Conservation (phyloP, 208 protist species). For the Leishmania amazonensis region DNA sequence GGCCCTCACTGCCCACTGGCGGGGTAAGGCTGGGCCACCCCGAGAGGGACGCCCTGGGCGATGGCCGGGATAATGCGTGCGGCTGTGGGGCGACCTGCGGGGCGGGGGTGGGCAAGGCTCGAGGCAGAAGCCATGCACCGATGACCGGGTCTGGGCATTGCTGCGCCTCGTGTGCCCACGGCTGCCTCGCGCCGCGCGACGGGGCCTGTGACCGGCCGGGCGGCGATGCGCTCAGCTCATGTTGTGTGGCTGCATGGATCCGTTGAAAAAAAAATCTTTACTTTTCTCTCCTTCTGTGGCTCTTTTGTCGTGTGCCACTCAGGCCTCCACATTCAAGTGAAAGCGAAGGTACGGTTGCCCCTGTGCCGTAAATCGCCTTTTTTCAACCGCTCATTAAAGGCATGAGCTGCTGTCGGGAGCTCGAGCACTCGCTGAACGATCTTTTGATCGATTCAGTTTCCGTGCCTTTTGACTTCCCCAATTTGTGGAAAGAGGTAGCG, state of each 20-base stretch:
- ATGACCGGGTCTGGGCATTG: neutral
- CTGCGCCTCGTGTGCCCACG: neutral
- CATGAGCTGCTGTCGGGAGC: conserved; percentile 25
- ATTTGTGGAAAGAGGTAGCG: conserved; percentile 38
- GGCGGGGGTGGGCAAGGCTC: neutral
- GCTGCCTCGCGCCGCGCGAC: neutral
- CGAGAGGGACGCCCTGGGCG: neutral
- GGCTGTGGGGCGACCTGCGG: neutral
- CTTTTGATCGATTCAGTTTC: conserved; percentile 36
- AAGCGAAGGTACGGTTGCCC: neutral
- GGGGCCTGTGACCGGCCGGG: neutral
- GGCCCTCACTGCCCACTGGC: neutral
- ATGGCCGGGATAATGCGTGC: neutral
- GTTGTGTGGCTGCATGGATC: neutral
- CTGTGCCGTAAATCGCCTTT: neutral
- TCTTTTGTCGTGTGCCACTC: neutral
- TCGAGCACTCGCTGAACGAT: conserved; percentile 27
- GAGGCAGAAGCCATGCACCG: neutral
- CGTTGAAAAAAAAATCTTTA: neutral
- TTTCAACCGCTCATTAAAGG: neutral
- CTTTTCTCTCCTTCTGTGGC: neutral
- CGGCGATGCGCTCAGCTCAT: neutral
- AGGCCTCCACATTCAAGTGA: too few species aligned
- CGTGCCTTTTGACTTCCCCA: conserved; percentile 32
- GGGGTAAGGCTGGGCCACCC: neutral